These are phyloP conservation scores for Craspedostauros australis DNA, from an alignment of 108 stramenopile genomes.

Conservation along the genomic window DNA sequence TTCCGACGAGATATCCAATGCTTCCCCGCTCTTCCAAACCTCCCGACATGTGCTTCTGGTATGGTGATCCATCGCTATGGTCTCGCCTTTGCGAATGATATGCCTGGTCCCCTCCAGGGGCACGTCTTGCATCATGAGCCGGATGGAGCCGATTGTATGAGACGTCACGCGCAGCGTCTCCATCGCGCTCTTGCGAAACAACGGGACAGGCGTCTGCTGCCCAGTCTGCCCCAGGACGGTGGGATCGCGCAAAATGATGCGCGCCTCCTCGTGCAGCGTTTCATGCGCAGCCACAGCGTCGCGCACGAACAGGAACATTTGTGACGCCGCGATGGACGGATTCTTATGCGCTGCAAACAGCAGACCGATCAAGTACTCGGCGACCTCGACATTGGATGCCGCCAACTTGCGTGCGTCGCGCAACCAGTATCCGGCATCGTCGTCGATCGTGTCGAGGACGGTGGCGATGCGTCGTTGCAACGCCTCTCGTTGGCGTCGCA, in stretches of 20 bases:
- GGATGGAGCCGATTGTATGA: conserved; percentile 47
- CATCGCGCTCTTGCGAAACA: too few species aligned
- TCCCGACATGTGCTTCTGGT: too few species aligned
- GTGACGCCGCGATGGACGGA: conserved; percentile 49
- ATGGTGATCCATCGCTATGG: conserved; percentile 37
- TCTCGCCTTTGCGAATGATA: conserved; percentile 28
- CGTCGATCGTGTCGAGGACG: background rate
- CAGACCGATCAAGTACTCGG: conserved; percentile 41
- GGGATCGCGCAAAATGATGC: too few species aligned
- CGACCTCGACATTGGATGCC: conserved; percentile 25
- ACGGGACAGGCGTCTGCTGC: too few species aligned
- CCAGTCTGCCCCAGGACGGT: too few species aligned
- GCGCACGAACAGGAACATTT: conserved; percentile 31
- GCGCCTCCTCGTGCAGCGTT: too few species aligned
- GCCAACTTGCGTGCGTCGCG: too few species aligned
- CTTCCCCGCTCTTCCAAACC: too few species aligned
- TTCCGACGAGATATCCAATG: too few species aligned
- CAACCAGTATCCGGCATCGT: conserved; percentile 47
- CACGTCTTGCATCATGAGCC: conserved; percentile 15
- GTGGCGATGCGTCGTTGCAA: conserved; percentile 20
- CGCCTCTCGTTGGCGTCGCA: conserved; percentile 18
- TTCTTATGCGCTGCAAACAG: conserved; percentile 66
- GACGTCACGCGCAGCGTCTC: conserved; percentile 49
- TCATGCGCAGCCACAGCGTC: too few species aligned
- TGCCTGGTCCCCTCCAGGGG: conserved; percentile 2